These are phyloP conservation scores for Stemphylium vesicarium DNA, from an alignment of 2,329 filamentous ascomycete genomes.

Conservation along the genomic window DNA sequence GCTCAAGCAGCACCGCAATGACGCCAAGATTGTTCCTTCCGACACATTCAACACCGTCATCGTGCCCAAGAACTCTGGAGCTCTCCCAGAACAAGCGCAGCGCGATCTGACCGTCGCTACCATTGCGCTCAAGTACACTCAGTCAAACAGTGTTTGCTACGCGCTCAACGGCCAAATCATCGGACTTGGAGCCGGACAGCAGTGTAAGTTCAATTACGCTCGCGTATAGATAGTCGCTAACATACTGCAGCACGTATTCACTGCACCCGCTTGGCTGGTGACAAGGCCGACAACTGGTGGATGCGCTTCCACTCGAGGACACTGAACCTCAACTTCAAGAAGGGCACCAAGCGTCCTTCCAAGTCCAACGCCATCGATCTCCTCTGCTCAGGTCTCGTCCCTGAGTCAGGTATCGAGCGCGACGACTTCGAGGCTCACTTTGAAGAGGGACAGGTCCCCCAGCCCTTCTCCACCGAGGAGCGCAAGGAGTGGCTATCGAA, in stretches of 20 bases:
- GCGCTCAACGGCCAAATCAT: constrained; percentile 92
- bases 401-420: constrained; percentile 81
- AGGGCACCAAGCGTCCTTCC: constrained; percentile 92
- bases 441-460: constrained; percentile 75
- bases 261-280: constrained; percentile 94
- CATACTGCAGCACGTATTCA: constrained; percentile 74
- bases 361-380: constrained; percentile 99
- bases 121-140: constrained; percentile 95
- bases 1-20: constrained; percentile 90
- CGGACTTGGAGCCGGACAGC: constrained; percentile 93
- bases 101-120: constrained; percentile 94
- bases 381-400: constrained; percentile 88
- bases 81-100: constrained; percentile 79
- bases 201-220: too few species aligned
- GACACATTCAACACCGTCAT: constrained; percentile 84
- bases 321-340: constrained; percentile 92
- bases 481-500: constrained; percentile 84
- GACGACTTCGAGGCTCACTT: constrained; percentile 89
- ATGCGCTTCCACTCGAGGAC: constrained; percentile 95
- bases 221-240: too few species aligned
- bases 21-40: constrained; percentile 81
- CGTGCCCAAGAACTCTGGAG: constrained; percentile 77
- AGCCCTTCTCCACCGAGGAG: constrained; percentile 82
- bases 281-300: constrained; percentile 99
- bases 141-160: constrained; percentile 99